Base-by-base conservation (phyloP, 192 early-diverging fungal genomes). In the Backusella sp. region DNA sequence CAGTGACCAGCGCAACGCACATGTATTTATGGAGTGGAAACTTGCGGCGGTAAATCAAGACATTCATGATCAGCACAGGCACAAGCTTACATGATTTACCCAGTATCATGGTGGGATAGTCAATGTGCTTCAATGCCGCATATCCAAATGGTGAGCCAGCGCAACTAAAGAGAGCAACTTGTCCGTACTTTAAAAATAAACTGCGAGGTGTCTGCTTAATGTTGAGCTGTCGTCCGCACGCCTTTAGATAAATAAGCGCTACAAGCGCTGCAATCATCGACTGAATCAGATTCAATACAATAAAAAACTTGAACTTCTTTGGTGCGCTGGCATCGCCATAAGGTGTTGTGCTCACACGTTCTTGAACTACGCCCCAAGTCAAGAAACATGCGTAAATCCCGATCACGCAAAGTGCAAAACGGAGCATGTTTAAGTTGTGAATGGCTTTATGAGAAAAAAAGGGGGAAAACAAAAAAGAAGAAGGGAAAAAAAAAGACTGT, bases 1-100 rank as follows among this genome's bases (percentile, higher is more conserved):
- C 82, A 1, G 98, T 97, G 71, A 99, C 90, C 81, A 99, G 84
- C 0, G 80, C 85, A 8, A 99, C 98, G 34, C 94, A 91, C 12
- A 93, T 78, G 71, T 98, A 96, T 83, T 97, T 96, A 86, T 96
- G 87, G n/a, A 84, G 67, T 5, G 98, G 93, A 78, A 94, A 98
- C 30, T 88, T 89, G 53, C 92, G 88, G 30, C 94, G 90, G 81
- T 99, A 98, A 44, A 99, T 86, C 32, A 99, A 56, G 70, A 94
- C 91, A 83, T 95, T 96, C 98, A 99, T 99, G 59, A 96, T 67
- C 86, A 99, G 88, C 17, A 99, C 96, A 5, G 98, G 98, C 21
- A 99, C 89, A 68, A 99, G 89, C 77, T 98, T 98, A 86, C 96
- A 97, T 32, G 96, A 96, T 79, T 98, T 97, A 41, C 96, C 96